Base-by-base conservation (phyloP, 2,329 filamentous ascomycete genomes). In the Aureobasidium sp. region DNA sequence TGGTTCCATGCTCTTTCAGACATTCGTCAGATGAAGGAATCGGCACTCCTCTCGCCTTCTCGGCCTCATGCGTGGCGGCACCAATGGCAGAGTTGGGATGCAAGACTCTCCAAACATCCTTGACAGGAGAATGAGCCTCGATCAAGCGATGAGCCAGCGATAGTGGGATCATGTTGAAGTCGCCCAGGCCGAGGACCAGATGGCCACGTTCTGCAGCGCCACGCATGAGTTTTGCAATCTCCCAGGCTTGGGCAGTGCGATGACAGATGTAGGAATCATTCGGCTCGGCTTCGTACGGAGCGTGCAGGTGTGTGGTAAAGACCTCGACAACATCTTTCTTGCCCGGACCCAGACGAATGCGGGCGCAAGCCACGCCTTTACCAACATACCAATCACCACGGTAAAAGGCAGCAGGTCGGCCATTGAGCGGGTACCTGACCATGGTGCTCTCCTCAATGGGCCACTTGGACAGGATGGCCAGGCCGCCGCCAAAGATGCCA, bases 301-400 rank as follows among this genome's bases (percentile, higher is more conserved):
- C 89, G 73, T 97, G 94, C 3, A 90, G 84, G 80, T 96, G 93
- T 21, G 94, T 97, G 73, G 90, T 93, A 72, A 97, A 97, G 1
- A 97, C 90, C 70, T 97, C 91, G 21, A 91, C 79, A 11, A 92
- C 77, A 67, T 94, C 88, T 63, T 83, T 82, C 48, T 74, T 72
- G 1, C 77, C 81, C 0, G 82, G 77, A 0, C 90, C 90, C 66
- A 88, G 87, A 4, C 89, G 80, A 67, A 97, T 88, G 65, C 83
- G 83, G 2, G 93, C 93, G 70, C 84, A 88, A 7, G 93, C 94
- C 45, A 97, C 86, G 16, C 94, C 94, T 73, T 97, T 97, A 0
- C 94, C 94, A 10, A 97, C 92, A 71, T 86, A 97, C 91, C 93
- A 97, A 74, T 97, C 93, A 11, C 94, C 94, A 63, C 93, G 82